phyloP scores from a whole-genome alignment of 176 grass and related monocot species.

The Olyra latifolia region DNA sequence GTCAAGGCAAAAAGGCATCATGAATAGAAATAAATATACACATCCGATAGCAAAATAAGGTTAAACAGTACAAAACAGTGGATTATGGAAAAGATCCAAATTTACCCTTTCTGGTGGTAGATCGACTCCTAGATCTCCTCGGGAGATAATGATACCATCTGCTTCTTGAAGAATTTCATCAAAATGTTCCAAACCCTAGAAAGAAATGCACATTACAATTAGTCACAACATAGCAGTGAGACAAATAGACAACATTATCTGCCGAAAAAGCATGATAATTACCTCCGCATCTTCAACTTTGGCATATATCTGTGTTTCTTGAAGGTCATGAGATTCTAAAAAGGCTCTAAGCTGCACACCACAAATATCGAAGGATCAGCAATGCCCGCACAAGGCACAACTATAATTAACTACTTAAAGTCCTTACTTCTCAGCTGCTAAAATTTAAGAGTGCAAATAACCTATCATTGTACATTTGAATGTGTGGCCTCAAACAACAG shows the following conservation, averaged over 20 bases:
- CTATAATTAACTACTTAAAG: constrained; percentile 4
- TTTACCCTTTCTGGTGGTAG: constrained; percentile 91
- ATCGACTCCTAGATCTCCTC: constrained; percentile 87
- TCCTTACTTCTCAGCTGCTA: background rate
- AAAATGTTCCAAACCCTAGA: constrained; percentile 92
- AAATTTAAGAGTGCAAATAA: constrained; percentile 4
- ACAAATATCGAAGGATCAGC: constrained; percentile 31
- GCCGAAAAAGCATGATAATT: constrained; percentile 1
- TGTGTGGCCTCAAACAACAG: background rate
- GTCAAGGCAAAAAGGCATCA: background rate
- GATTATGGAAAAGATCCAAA: background rate
- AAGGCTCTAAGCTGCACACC: constrained; percentile 82
- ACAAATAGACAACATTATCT: constrained; percentile 3
- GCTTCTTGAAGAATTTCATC: constrained; percentile 96
- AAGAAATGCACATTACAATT: constrained; percentile 25
- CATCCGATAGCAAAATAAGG: background rate
- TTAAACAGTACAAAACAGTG: background rate
- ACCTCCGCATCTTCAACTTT: constrained; percentile 95
- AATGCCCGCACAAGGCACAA: background rate
- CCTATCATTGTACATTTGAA: background rate
- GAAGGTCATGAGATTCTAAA: constrained; percentile 66
- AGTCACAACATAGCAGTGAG: constrained; percentile 29
- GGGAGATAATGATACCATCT: constrained; percentile 83
- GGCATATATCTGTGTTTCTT: constrained; percentile 82
- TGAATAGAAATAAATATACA: constrained; percentile 17